Conservation (phyloP, 208 protist species). For the Crithidia brevicula region DNA sequence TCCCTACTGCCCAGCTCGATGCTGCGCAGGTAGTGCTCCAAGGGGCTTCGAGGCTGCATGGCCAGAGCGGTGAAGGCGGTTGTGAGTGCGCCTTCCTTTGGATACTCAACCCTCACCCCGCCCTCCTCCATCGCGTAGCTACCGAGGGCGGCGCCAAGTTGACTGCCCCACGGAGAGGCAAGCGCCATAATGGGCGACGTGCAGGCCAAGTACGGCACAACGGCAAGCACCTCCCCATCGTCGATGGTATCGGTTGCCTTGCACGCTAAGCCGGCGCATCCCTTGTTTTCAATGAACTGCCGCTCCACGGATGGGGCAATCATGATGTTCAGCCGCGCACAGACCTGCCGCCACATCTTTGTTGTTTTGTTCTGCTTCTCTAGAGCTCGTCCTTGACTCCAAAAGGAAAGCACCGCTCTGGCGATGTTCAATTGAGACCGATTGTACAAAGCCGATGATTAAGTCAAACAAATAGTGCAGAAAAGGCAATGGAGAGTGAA, state of each 20-base stretch:
- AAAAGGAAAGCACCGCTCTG: too few relatives aligned
- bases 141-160: constrained; percentile 34
- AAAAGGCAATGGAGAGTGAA: background rate
- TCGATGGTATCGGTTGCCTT: constrained; percentile 27
- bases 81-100: constrained; percentile 54
- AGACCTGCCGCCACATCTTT: constrained; percentile 54
- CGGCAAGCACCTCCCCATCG: constrained; percentile 47
- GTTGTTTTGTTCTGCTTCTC: background rate
- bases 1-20: constrained; percentile 35
- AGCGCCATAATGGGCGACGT: constrained; percentile 55
- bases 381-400: background rate
- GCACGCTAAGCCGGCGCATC: constrained; percentile 55
- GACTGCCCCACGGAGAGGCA: constrained; percentile 56
- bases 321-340: constrained; percentile 35
- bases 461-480: constrained; percentile 1
- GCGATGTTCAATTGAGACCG: too few relatives aligned
- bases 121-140: constrained; percentile 38
- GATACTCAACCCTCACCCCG: constrained; percentile 49
- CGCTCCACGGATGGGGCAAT: constrained; percentile 42
- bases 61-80: constrained; percentile 65
- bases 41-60: constrained; percentile 36
- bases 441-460: too few relatives aligned
- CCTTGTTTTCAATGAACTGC: constrained; percentile 33
- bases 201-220: constrained; percentile 56
- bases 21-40: constrained; percentile 53